These are phyloP conservation scores for Colletotrichum chrysophilum DNA, from an alignment of 2,329 filamentous ascomycete genomes.

Conservation along the genomic window DNA sequence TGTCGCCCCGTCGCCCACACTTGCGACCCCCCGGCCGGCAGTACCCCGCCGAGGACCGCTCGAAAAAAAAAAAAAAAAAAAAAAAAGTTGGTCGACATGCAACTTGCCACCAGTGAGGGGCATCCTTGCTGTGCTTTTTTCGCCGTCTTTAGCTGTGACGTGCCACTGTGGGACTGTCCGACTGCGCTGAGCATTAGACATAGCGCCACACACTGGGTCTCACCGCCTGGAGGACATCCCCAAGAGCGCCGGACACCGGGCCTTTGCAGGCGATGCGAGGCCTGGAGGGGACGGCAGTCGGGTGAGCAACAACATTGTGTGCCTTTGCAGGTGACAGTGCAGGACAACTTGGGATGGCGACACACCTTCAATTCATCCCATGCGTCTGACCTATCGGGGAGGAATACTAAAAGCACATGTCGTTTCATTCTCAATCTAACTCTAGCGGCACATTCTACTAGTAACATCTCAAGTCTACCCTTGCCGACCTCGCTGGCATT, in stretches of 20 bases:
- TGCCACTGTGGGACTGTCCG: conserved; percentile 1
- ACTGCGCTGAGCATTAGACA: not conserved
- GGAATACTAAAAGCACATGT: not conserved
- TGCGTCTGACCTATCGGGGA: not conserved
- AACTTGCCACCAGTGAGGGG: conserved; percentile 13
- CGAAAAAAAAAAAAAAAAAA: not conserved
- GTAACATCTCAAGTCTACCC: not conserved
- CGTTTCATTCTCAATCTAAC: not conserved
- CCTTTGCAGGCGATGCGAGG: not conserved
- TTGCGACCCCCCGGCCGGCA: conserved; percentile 1
- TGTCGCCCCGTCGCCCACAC: not conserved
- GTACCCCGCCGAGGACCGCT: conserved; percentile 16
- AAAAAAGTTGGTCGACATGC: not conserved
- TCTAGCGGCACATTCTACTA: not conserved
- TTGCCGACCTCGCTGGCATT: not conserved
- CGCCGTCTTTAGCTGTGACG: not conserved
- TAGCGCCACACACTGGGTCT: conserved; percentile 11
- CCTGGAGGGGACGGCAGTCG: not conserved
- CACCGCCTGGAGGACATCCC: not conserved
- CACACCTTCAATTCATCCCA: not conserved
- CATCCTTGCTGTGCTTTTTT: conserved; percentile 13
- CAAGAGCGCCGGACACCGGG: not conserved
- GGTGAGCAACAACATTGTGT: not conserved
- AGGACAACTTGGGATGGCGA: not conserved
- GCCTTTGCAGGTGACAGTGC: not conserved